These are phyloP conservation scores for Pseudopyricularia javanii DNA, from an alignment of 2,329 filamentous ascomycete genomes.

Conservation along the genomic window DNA sequence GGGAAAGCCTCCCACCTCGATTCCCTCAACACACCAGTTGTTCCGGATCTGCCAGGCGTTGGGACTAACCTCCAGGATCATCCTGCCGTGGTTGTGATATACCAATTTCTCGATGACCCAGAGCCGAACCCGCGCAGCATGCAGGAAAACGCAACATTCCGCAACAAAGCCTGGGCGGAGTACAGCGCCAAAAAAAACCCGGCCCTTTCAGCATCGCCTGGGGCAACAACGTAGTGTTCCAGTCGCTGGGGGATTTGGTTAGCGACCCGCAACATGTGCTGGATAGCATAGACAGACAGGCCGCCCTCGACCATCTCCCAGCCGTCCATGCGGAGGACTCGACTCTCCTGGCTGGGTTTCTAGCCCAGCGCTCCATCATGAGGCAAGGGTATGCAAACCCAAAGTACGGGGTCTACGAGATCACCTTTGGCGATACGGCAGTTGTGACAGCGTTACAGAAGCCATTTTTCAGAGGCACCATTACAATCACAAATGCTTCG, in stretches of 20 bases:
- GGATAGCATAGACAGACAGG: background rate
- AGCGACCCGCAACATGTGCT: background rate
- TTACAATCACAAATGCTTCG: conserved; percentile 2
- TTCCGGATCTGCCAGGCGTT: conserved; percentile 9
- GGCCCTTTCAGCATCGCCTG: conserved; percentile 1
- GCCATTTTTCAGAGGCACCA: conserved; percentile 4
- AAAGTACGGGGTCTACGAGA: conserved; percentile 4
- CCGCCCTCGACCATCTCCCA: conserved; percentile 4
- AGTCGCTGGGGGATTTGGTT: conserved; percentile 2
- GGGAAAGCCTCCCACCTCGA: conserved; percentile 18
- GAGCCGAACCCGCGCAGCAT: conserved; percentile 1
- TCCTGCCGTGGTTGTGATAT: background rate
- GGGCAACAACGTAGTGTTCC: conserved; percentile 3
- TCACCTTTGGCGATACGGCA: conserved; percentile 2
- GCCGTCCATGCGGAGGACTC: background rate
- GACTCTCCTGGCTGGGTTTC: conserved; percentile 1
- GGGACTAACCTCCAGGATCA: conserved; percentile 9
- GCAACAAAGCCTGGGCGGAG: background rate
- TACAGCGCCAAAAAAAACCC: background rate
- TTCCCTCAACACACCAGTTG: conserved; percentile 4
- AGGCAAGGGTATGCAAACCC: background rate
- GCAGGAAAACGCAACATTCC: conserved; percentile 1
- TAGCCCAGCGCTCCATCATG: conserved; percentile 1
- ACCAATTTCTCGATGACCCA: background rate
- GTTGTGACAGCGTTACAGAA: conserved; percentile 1